phyloP scores from a whole-genome alignment of 2,329 filamentous ascomycete species.

The Colletotrichum sidae region DNA sequence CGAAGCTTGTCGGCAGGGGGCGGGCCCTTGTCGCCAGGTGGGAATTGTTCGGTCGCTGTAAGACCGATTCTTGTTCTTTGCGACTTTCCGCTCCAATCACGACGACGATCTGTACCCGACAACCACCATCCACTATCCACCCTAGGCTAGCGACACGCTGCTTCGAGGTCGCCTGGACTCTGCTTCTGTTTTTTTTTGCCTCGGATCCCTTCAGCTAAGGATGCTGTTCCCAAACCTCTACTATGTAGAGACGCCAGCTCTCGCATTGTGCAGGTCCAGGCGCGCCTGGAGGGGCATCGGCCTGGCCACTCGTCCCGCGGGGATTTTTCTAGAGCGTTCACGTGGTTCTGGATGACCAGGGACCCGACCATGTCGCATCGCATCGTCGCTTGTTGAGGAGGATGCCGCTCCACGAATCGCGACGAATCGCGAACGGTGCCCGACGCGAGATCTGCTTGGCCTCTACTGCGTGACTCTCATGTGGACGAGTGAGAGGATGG shows the following conservation, averaged over 20 bases:
- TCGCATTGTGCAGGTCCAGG: conserved; percentile 27
- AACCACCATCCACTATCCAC: conserved; percentile 5
- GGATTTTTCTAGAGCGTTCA: conserved; percentile 27
- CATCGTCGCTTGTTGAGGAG: conserved; percentile 14
- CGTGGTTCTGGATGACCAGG: conserved; percentile 20
- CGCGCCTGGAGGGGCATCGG: conserved; percentile 26
- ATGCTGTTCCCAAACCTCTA: background rate
- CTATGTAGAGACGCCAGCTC: conserved; percentile 10
- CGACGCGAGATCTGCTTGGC: conserved; percentile 18
- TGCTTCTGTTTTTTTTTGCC: conserved; percentile 5
- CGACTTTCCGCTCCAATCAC: conserved; percentile 37
- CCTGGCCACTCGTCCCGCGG: conserved; percentile 16
- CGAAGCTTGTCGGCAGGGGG: conserved; percentile 38
- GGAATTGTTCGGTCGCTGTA: conserved; percentile 39
- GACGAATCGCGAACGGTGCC: conserved; percentile 1
- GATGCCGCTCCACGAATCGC: conserved; percentile 31
- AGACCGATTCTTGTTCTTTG: conserved; percentile 37
- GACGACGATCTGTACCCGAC: conserved; percentile 32
- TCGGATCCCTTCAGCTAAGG: background rate
- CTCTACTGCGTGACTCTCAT: too few species aligned
- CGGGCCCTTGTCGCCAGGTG: conserved; percentile 32
- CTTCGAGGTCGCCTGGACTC: background rate
- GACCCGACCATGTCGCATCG: conserved; percentile 10
- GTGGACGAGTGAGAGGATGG: too few species aligned
- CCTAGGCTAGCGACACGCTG: conserved; percentile 14